Percentiles rank a stretch among this genome's conserved stretches.
These are phyloP conservation scores for Fagopyrum tataricum DNA, from an alignment of 148 eudicot genomes.

Conservation along the genomic window DNA sequence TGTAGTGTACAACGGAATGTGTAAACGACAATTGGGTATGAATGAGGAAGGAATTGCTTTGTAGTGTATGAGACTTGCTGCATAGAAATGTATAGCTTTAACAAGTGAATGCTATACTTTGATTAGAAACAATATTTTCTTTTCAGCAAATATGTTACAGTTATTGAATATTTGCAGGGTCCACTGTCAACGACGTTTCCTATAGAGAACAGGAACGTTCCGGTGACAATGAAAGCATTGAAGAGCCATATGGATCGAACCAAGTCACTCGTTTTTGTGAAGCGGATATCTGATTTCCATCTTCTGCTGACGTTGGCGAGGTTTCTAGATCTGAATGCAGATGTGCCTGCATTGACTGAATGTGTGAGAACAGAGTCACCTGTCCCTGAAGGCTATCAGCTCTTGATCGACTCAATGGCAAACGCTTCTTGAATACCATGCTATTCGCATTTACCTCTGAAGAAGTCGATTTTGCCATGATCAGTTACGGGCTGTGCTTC, in stretches of 20 bases:
- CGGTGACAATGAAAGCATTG: constrained; percentile 56
- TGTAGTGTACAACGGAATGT: background rate
- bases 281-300: constrained; percentile 91
- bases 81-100: too few species aligned
- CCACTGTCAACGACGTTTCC: constrained; percentile 77
- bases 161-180: constrained; percentile 41
- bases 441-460: background rate
- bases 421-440: constrained; percentile 34
- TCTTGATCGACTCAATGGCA: constrained; percentile 86
- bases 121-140: background rate
- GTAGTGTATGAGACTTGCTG: background rate
- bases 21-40: background rate
- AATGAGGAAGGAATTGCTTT: background rate
- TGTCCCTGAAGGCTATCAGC: constrained; percentile 90
- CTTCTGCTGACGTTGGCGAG: constrained; percentile 59
- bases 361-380: constrained; percentile 54
- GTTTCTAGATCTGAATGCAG: constrained; percentile 66
- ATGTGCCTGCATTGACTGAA: constrained; percentile 68
- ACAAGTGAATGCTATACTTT: background rate
- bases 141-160: too few species aligned
- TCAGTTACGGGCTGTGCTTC: background rate
- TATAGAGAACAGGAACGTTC: constrained; percentile 64
- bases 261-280: constrained; percentile 65
- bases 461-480: background rate
- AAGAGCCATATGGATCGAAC: constrained; percentile 68